Percentiles rank a stretch among this genome's conserved stretches.
These are phyloP conservation scores for Byssoonygena ceratinophila DNA, from an alignment of 2,329 filamentous ascomycete genomes.

Conservation along the genomic window DNA sequence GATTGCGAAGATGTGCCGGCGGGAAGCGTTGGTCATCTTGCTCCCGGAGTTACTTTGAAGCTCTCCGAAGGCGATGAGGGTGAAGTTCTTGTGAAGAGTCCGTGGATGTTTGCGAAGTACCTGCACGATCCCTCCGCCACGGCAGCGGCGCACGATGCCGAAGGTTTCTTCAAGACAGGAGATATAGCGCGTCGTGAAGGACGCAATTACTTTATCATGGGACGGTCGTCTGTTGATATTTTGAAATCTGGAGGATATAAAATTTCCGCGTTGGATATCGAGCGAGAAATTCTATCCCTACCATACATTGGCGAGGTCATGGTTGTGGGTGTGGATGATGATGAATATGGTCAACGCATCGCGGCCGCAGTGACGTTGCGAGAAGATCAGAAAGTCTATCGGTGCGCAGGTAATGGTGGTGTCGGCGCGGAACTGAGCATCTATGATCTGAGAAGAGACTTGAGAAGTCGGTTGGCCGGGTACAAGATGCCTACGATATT, in stretches of 20 bases:
- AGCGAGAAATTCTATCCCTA: conserved; percentile 17
- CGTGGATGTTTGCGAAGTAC: conserved; percentile 17
- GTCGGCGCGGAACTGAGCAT: conserved; percentile 8
- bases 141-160: conserved; percentile 10
- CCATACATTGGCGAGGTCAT: conserved; percentile 18
- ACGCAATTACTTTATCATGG: conserved; percentile 17
- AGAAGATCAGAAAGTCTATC: conserved; percentile 14
- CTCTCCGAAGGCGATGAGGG: conserved; percentile 25
- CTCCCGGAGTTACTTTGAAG: conserved; percentile 31
- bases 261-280: conserved; percentile 17
- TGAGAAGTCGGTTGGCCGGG: conserved; percentile 12
- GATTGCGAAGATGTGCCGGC: conserved; percentile 19
- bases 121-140: conserved; percentile 10
- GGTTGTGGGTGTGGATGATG: conserved; percentile 16
- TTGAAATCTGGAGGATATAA: conserved; percentile 17
- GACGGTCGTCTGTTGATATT: conserved; percentile 17
- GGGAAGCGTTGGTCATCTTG: conserved; percentile 26
- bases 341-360: conserved; percentile 15
- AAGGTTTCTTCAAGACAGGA: conserved; percentile 19
- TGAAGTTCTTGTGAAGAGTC: conserved; percentile 16
- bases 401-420: conserved; percentile 8
- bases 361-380: conserved; percentile 13
- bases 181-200: conserved; percentile 14
- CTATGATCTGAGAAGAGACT: conserved; percentile 11
- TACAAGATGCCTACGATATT: conserved; percentile 18